Percentiles rank a stretch among this genome's conserved stretches.
These are phyloP conservation scores for Chalciporus chontae DNA, from an alignment of 768 basidiomycete genomes.

Conservation along the genomic window DNA sequence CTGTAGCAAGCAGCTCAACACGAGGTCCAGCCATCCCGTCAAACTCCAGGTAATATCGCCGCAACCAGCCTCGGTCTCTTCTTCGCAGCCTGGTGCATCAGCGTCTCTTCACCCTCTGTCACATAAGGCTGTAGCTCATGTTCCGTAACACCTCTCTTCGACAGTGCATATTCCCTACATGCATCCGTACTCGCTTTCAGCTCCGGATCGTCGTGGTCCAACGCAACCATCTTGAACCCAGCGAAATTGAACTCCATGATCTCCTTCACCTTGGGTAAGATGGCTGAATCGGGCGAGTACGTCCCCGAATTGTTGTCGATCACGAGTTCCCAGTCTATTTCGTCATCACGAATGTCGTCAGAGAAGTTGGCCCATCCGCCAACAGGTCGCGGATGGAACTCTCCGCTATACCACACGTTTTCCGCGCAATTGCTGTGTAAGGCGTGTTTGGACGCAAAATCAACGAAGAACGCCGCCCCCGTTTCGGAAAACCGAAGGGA, in stretches of 20 bases:
- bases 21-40: neutral
- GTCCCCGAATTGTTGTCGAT: constrained; percentile 88
- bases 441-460: constrained; percentile 85
- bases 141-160: constrained; percentile 52
- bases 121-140: constrained; percentile 66
- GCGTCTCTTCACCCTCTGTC: constrained; percentile 49
- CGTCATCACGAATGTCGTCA: constrained; percentile 50
- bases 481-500: constrained; percentile 83
- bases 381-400: constrained; percentile 72
- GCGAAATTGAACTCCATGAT: constrained; percentile 74
- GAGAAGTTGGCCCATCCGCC: constrained; percentile 66
- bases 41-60: constrained; percentile 5
- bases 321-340: constrained; percentile 74
- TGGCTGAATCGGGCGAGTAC: constrained; percentile 65
- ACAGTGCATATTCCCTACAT: constrained; percentile 63
- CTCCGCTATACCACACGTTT: constrained; percentile 68
- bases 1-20: neutral
- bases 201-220: constrained; percentile 53
- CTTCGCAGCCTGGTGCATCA: constrained; percentile 33
- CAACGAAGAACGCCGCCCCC: constrained; percentile 82
- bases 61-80: neutral
- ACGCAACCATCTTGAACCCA: constrained; percentile 53
- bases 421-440: constrained; percentile 72
- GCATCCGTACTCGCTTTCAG: constrained; percentile 59
- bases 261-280: constrained; percentile 59